These are phyloP conservation scores for Protoeuglena noctilucae DNA, from an alignment of 139 green algal species.

Conservation along the genomic window DNA sequence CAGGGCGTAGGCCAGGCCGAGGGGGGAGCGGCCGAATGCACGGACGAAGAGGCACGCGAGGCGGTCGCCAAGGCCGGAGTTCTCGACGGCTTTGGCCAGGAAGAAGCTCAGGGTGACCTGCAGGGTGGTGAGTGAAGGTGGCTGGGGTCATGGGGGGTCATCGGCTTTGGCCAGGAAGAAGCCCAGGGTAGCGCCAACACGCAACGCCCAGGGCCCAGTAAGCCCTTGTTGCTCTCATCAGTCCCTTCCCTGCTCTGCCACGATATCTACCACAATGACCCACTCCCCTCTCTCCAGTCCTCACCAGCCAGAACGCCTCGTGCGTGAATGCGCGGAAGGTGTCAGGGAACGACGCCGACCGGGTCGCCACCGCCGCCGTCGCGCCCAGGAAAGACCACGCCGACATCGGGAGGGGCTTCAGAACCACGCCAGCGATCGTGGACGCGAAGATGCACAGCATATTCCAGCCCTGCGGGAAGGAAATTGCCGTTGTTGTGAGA, in stretches of 20 bases:
- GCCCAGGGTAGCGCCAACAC: no score
- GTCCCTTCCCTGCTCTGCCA: no score
- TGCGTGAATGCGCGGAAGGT: slow-evolving; percentile 11
- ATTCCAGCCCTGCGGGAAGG: slow-evolving; percentile 6
- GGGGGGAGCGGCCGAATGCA: slow-evolving; percentile 6
- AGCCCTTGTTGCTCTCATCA: no score
- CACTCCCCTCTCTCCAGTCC: no score
- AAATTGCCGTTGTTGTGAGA: neutral
- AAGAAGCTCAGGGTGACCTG: slow-evolving; percentile 16
- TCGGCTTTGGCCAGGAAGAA: no score
- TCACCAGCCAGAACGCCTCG: slow-evolving; percentile 12
- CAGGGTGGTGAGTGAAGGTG: no score
- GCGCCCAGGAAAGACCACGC: slow-evolving; percentile 9
- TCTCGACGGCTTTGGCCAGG: slow-evolving; percentile 9
- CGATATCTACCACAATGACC: no score
- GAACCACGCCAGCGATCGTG: slow-evolving; percentile 7
- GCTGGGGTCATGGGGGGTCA: no score
- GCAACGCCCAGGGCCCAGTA: no score
- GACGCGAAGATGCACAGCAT: slow-evolving; percentile 10
- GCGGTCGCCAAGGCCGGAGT: slow-evolving; percentile 9
- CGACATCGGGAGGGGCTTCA: slow-evolving; percentile 5
- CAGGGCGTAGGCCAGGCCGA: slow-evolving; percentile 11
- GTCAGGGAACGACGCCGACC: slow-evolving; percentile 4
- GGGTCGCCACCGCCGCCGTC: slow-evolving; percentile 6
- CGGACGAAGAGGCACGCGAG: slow-evolving; percentile 6